A percentile compares a stretch with the other conserved stretches of the same genome.
Evolutionary conservation across 208 protist genomes (phyloP).

Genomic region (Leishmania gerbilli): DNA sequence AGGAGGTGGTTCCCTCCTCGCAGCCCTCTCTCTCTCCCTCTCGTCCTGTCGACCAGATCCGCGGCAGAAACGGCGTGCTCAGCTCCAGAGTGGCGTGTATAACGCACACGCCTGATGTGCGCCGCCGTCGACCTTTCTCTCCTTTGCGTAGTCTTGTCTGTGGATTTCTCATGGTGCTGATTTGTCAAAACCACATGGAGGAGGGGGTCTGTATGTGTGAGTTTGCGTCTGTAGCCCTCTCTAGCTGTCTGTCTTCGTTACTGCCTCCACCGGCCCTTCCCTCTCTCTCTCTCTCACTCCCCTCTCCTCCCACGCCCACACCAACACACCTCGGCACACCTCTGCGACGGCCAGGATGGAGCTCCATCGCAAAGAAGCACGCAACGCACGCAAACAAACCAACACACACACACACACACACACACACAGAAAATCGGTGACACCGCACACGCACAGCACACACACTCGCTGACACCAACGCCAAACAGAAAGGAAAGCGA

Average conservation of each 20-base stretch:
- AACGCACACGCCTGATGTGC: neutral
- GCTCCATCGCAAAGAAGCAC: neutral
- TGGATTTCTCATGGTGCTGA: neutral
- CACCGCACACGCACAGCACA: neutral
- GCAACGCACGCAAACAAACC: neutral
- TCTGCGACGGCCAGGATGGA: no score
- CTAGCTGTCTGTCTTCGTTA: neutral
- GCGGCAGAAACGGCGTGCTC: neutral
- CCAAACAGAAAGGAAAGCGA: neutral
- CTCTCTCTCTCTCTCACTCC: neutral
- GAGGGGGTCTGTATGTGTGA: neutral
- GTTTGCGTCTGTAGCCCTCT: neutral
- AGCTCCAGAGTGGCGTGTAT: neutral
- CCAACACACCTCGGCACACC: neutral
- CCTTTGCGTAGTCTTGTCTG: neutral
- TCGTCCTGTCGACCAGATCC: neutral
- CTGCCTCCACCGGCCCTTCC: neutral
- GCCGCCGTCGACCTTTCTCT: neutral
- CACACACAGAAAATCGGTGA: neutral
- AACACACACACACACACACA: no score
- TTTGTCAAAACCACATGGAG: neutral
- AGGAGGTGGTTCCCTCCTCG: neutral
- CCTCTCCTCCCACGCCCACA: neutral
- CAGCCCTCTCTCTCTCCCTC: neutral
- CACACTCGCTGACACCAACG: neutral